Evolutionary conservation across 768 basidiomycete genomes (phyloP), one percentile per base, ranked within the genome.

Genomic region (Tylopilus plumbeoviolaceoides): DNA sequence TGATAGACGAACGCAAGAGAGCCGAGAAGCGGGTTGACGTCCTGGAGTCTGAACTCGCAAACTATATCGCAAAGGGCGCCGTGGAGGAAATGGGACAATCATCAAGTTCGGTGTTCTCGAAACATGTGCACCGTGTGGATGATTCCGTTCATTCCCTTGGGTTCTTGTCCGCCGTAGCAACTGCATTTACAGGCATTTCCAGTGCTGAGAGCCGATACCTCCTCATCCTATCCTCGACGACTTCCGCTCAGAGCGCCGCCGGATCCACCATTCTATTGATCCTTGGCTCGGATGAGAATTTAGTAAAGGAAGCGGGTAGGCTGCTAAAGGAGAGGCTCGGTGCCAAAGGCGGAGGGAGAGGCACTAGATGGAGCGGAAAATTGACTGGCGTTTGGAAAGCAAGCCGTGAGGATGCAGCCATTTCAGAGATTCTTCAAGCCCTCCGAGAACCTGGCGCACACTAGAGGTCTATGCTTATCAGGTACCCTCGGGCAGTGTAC

Each of bases 261-360:
- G 80, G 76, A 41, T 73, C 78, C 2, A 82, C 73, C 15, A 76
- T 84, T 17, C 74, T 89, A 21, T 65, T 90, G 31, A 68, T 87
- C 12, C 63, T 84, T 48, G 85, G 87, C 1, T 77, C 78, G 5
- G 80, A 83, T 27, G 83, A 83, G 35, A 73, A 78, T 47, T 70
- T 69, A 10, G 84, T 88, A 17, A 87, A 84, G 66, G 73, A 70
- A 55, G 70, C 69, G 2, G 85, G 86, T 3, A 83, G 83, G 4
- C 72, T 64, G 23, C 64, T 87, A 40, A 88, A 81, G 65, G 63
- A 69, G 5, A 82, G 77, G 57, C 70, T 87, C 27, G 73, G 74
- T 9, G 74, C 87, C 44, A 91, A 85, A 70, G 90, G 90, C 7
- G 90, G 90, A 11, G 88, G 89, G 5, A 89, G 86, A 62, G 89